Evolutionary conservation across 106 monocot genomes (phyloP), one percentile per base, ranked within the genome.

Genomic region (Dactylorhiza incarnata): DNA sequence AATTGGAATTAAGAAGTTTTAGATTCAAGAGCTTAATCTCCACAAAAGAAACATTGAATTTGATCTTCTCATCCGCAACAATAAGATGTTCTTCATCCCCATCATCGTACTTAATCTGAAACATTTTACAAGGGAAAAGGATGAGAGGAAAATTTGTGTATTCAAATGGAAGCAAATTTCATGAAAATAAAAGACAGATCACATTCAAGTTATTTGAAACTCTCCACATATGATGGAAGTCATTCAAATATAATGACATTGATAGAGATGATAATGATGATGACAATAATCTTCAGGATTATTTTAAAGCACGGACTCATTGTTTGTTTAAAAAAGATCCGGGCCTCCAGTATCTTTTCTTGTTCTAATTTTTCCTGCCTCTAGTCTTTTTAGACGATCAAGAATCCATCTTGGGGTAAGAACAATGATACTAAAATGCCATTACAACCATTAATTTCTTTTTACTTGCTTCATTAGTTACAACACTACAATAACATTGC

Each of bases 21-120:
- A 99, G 49, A 82, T 86, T 86, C 80, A 84, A 71, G 7, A n/a
- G 44, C 74, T 82, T 81, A 82, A 94, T 83, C 75, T 94, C 94
- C 46, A 66, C 74, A 76, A 19, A 58, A 56, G 91, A 91, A 16
- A 99, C 49, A 62, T 83, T 81, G 77, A 99, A 94, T 61, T 90
- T 89, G 74, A 99, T 78, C 80, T 79, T 91, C 73, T 99, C 99
- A 22, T 86, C 66, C 9, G 50, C 61, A 67, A 99, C 78, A 76
- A 68, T 58, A 2, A 99, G 73, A 47, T 80, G 53, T 71, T 99
- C 99, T 72, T 78, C 76, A 71, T 99, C 99, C 22, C 88, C 94
- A 78, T 99, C 97, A 49, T 87, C 78, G 48, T 99, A 99, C 50
- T 88, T 48, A 72, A 99, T 80, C 97, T 99, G 84, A 48, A 78